Evolutionary conservation across 129 eudicot genomes (phyloP).

Genomic region (Tagetes patula): DNA sequence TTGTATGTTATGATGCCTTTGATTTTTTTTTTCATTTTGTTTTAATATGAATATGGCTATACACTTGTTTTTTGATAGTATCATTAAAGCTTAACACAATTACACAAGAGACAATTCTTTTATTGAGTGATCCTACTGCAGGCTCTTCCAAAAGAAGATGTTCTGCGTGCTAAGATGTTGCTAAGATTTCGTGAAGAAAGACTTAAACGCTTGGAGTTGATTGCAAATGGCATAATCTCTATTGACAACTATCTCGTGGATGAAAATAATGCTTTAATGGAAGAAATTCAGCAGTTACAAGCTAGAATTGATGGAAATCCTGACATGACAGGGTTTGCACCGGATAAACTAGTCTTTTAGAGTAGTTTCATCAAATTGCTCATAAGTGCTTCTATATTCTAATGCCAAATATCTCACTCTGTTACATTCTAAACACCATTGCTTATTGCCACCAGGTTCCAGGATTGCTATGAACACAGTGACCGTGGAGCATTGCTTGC

Average conservation of each 20-base stretch:
- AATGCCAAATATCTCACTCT: neutral
- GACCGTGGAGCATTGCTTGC: constrained; percentile 60
- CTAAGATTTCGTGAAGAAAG: constrained; percentile 55
- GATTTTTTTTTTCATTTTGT: neutral
- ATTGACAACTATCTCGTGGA: constrained; percentile 51
- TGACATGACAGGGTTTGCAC: constrained; percentile 50
- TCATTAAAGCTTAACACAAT: neutral
- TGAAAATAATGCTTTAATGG: constrained; percentile 54
- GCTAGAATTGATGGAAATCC: constrained; percentile 47
- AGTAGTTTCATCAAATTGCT: constrained; percentile 41
- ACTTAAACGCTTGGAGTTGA: constrained; percentile 50
- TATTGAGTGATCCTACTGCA: constrained; percentile 32
- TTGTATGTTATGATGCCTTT: constrained; percentile 40
- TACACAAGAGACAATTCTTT: neutral
- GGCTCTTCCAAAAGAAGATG: constrained; percentile 61
- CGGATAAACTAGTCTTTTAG: constrained; percentile 46
- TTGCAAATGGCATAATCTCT: constrained; percentile 46
- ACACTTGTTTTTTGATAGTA: neutral
- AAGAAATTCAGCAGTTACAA: constrained; percentile 56
- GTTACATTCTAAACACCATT: constrained; percentile 13
- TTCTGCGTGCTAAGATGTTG: constrained; percentile 49
- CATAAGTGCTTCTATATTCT: neutral
- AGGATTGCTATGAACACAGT: constrained; percentile 47
- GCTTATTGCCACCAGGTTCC: constrained; percentile 41
- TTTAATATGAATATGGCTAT: neutral